Percentiles rank a stretch among this genome's conserved stretches.
Evolutionary conservation across 2,329 filamentous ascomycete species (phyloP).

Genomic region (Cercospora sp.): DNA sequence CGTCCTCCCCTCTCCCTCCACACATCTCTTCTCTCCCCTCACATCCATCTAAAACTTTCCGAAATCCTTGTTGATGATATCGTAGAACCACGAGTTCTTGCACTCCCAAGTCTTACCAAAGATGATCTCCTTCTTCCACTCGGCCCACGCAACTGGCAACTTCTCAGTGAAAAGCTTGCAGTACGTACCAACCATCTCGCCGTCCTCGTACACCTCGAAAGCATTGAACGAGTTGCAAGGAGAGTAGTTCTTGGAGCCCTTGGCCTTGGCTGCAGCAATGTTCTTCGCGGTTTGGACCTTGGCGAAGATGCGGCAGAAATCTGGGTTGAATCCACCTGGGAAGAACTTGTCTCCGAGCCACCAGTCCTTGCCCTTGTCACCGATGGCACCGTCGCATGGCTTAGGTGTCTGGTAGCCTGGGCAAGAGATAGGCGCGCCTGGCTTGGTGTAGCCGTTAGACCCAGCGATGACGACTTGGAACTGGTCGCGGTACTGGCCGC

Average conservation of each 20-base stretch:
- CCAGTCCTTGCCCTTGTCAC: constrained; percentile 22
- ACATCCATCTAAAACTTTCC: constrained; percentile 10
- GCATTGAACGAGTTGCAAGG: constrained; percentile 38
- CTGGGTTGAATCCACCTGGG: constrained; percentile 37
- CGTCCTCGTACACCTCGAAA: constrained; percentile 34
- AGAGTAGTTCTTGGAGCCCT: constrained; percentile 24
- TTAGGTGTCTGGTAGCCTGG: constrained; percentile 21
- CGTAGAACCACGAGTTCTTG: constrained; percentile 16
- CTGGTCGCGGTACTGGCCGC: constrained; percentile 30
- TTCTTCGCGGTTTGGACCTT: constrained; percentile 10
- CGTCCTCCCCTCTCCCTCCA: background rate
- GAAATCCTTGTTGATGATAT: constrained; percentile 9
- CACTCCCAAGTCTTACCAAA: constrained; percentile 10
- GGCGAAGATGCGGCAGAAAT: constrained; percentile 30
- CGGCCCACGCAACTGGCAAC: constrained; percentile 1
- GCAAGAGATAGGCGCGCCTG: constrained; percentile 23
- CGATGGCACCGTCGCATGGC: constrained; percentile 25
- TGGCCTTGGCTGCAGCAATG: constrained; percentile 16
- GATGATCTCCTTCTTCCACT: constrained; percentile 3
- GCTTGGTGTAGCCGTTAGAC: constrained; percentile 37
- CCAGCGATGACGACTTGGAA: constrained; percentile 36
- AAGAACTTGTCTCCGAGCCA: constrained; percentile 36
- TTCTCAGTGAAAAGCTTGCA: constrained; percentile 33
- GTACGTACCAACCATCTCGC: constrained; percentile 33
- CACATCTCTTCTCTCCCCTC: background rate